Conservation (phyloP, 163 green algal species). For the Scenedesmus sp. region DNA sequence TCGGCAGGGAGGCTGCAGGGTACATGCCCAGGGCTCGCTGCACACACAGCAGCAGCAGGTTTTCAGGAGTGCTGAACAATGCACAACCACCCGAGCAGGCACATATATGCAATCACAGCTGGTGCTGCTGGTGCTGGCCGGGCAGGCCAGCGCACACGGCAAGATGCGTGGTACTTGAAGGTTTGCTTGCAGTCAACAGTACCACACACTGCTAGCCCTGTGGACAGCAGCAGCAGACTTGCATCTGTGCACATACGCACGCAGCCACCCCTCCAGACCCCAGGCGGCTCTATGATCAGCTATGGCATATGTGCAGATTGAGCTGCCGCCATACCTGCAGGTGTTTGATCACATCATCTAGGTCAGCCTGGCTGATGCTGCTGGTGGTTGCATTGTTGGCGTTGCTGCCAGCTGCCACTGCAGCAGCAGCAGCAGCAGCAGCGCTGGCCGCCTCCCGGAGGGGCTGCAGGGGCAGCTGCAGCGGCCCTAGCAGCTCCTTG, state of each 20-base stretch:
- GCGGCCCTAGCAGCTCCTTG: constrained; percentile 20
- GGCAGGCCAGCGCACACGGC: too few species aligned
- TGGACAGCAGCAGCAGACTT: too few species aligned
- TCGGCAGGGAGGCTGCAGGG: constrained; percentile 6
- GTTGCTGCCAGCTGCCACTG: neutral
- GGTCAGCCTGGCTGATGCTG: neutral
- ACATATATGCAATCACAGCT: too few species aligned
- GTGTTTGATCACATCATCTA: neutral
- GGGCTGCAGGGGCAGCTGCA: constrained; percentile 31
- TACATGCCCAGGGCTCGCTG: neutral
- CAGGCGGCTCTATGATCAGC: neutral
- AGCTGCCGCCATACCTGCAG: neutral
- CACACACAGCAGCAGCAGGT: neutral
- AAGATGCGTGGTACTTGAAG: too few species aligned
- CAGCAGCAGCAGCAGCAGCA: neutral
- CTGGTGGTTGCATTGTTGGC: neutral
- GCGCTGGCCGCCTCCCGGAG: neutral
- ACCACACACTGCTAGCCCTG: too few species aligned
- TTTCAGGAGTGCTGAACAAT: too few species aligned
- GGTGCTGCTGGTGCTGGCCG: too few species aligned
- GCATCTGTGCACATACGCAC: too few species aligned
- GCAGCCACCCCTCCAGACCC: neutral
- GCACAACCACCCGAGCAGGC: too few species aligned
- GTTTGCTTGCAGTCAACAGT: too few species aligned
- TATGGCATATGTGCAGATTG: neutral